phyloP scores from a whole-genome alignment of 371 early-diverging fungal species.

The Lichtheimia hyalospora region DNA sequence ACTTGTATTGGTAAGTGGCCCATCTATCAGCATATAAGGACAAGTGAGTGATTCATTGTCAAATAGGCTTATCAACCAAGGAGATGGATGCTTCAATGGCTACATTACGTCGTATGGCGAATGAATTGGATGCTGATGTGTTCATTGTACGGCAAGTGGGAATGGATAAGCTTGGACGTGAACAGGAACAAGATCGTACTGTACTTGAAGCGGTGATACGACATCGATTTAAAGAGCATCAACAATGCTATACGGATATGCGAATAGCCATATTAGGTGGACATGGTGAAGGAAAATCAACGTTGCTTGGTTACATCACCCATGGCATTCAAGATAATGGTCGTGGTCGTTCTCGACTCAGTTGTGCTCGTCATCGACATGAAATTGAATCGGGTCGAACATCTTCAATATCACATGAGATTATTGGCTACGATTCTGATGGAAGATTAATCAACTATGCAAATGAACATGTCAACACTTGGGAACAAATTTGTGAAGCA shows the following conservation, averaged over 20 bases:
- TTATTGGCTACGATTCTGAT: constrained; percentile 78
- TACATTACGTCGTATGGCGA: constrained; percentile 68
- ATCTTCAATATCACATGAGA: constrained; percentile 85
- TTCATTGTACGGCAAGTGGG: constrained; percentile 45
- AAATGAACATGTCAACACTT: constrained; percentile 42
- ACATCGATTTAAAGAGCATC: constrained; percentile 52
- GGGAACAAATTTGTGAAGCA: constrained; percentile 79
- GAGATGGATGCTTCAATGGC: constrained; percentile 64
- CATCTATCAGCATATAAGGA: background rate
- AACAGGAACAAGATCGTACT: constrained; percentile 6
- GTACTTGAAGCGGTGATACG: constrained; percentile 71
- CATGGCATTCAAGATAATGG: constrained; percentile 88
- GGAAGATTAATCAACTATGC: constrained; percentile 61
- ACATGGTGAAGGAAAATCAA: constrained; percentile 84
- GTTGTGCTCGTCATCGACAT: constrained; percentile 86
- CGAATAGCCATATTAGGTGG: constrained; percentile 84
- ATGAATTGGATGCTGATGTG: constrained; percentile 54
- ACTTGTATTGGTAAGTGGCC: constrained; percentile 65
- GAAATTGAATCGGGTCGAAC: constrained; percentile 90
- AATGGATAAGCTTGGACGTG: constrained; percentile 26
- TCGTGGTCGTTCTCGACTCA: constrained; percentile 81
- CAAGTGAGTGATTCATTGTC: background rate
- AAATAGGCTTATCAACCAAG: constrained; percentile 36
- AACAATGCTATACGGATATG: constrained; percentile 70
- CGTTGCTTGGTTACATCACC: constrained; percentile 79